Percentiles rank a stretch among this genome's conserved stretches.
Conservation (phyloP, 768 basidiomycete genomes). For the Boletus sensibilis region DNA sequence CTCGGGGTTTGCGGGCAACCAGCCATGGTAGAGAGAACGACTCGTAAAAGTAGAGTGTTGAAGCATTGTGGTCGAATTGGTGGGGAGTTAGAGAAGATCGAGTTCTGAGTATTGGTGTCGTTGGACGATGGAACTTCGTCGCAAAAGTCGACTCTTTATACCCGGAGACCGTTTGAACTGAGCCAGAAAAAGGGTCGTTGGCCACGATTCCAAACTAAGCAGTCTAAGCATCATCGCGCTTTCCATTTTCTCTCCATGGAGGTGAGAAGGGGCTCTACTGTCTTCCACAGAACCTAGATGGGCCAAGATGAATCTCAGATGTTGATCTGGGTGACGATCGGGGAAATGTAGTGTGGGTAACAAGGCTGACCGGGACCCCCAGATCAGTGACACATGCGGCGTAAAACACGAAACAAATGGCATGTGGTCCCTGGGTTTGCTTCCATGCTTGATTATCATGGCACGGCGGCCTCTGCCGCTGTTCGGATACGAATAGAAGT, state of each 20-base stretch:
- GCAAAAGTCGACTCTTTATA: neutral
- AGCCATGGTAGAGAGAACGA: neutral
- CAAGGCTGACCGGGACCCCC: neutral
- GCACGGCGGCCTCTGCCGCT: neutral
- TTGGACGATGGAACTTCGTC: neutral
- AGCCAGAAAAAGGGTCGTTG: neutral
- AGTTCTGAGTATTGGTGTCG: neutral
- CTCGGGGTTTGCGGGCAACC: neutral
- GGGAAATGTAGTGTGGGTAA: neutral
- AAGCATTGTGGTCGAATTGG: neutral
- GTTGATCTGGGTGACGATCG: neutral
- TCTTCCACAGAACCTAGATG: neutral
- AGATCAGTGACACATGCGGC: neutral
- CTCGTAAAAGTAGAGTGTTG: neutral
- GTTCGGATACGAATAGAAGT: neutral
- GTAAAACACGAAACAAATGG: neutral
- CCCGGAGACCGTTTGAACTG: neutral
- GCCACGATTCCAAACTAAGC: neutral
- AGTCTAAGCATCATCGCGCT: neutral
- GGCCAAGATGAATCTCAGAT: neutral
- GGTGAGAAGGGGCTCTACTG: neutral
- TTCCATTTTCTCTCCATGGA: neutral
- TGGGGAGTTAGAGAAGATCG: neutral
- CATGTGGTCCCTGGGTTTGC: neutral
- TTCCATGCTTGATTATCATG: neutral